A percentile compares a stretch with the other conserved stretches of the same genome.
Evolutionary conservation across 176 grass and related monocot genomes (phyloP).

Genomic region (Hordeum marinum): DNA sequence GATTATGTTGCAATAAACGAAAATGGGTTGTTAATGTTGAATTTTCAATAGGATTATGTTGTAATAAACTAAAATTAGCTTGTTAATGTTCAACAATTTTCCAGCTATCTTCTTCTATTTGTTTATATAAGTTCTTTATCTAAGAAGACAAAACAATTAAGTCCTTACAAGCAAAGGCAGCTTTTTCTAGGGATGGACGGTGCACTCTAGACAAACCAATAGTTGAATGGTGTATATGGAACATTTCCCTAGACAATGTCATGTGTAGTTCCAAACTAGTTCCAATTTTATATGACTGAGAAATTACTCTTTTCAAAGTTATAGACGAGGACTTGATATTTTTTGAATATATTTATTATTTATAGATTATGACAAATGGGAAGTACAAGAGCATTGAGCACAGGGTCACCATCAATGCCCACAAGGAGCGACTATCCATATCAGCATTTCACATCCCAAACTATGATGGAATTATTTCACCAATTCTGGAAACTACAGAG

Average conservation of each 20-base stretch:
- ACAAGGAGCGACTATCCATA: conserved; percentile 33
- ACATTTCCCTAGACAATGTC: not conserved
- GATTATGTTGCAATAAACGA: not conserved
- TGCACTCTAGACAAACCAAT: not conserved
- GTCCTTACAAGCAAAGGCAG: not conserved
- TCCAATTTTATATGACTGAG: not conserved
- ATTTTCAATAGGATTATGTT: not conserved
- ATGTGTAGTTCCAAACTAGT: not conserved
- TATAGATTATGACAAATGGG: conserved; percentile 42
- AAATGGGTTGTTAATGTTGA: too few relatives aligned
- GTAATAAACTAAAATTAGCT: not conserved
- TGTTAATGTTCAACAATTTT: not conserved
- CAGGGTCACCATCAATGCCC: conserved; percentile 29
- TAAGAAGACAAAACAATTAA: not conserved
- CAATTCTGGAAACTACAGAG: not conserved
- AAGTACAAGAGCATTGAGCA: conserved; percentile 53
- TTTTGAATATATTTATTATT: not conserved
- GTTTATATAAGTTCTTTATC: not conserved
- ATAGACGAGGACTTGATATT: not conserved
- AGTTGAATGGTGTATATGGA: not conserved
- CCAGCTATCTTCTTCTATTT: too few relatives aligned
- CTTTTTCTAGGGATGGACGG: not conserved
- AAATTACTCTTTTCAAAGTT: not conserved
- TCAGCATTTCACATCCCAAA: conserved; percentile 25
- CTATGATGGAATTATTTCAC: conserved; percentile 15